Evolutionary conservation across 2,329 filamentous ascomycete genomes (phyloP).

Genomic region (Aspergillus sp.): DNA sequence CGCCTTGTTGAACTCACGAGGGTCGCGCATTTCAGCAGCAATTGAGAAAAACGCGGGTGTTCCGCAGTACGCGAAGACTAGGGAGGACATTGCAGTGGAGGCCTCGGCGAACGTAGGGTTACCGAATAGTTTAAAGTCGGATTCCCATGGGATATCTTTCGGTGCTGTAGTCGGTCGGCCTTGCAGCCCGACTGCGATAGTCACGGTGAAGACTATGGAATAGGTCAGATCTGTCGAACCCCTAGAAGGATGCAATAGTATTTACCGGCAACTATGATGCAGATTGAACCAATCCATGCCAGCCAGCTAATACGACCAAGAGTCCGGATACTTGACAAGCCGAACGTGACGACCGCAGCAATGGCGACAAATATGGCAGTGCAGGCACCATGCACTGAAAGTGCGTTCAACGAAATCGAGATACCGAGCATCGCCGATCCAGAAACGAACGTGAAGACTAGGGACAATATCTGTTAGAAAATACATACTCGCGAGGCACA

Average conservation of each 20-base stretch:
- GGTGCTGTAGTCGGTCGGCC: conserved; percentile 36
- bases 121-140: conserved; percentile 28
- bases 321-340: conserved; percentile 34
- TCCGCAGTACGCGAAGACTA: conserved; percentile 32
- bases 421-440: conserved; percentile 44
- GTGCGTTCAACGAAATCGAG: conserved; percentile 43
- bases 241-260: too few species aligned
- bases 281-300: conserved; percentile 33
- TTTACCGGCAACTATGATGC: conserved; percentile 21
- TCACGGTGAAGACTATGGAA: conserved; percentile 21
- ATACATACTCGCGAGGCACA: neutral
- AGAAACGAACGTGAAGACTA: conserved; percentile 37
- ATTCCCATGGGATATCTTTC: conserved; percentile 23
- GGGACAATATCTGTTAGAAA: neutral
- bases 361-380: conserved; percentile 29
- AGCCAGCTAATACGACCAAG: conserved; percentile 35
- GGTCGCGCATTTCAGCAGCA: conserved; percentile 40
- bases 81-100: conserved; percentile 29
- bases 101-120: conserved; percentile 26
- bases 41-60: conserved; percentile 35
- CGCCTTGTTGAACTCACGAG: conserved; percentile 29
- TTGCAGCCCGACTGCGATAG: conserved; percentile 31
- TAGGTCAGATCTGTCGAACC: neutral
- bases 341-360: conserved; percentile 21
- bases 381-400: conserved; percentile 38